Base-by-base conservation (phyloP, 768 basidiomycete species). In the Lentinus tigrinus region DNA sequence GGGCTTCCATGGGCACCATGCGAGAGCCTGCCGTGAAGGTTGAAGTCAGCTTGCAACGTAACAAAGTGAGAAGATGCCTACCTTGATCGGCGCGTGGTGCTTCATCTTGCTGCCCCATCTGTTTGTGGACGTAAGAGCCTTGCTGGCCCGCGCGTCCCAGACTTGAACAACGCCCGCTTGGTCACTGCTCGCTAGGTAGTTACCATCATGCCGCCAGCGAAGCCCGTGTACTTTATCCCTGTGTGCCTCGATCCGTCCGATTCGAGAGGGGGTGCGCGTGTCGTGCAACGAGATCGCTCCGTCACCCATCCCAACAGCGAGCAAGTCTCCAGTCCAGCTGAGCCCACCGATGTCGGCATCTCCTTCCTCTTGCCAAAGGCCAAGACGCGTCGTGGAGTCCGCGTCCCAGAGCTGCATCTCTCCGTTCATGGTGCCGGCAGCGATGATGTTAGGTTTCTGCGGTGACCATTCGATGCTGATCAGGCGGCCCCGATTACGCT, bases 1-100 rank as follows among this genome's bases (percentile, higher is more conserved):
- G 4, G 77, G 75, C 63, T 88, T 84, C 88, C 88, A 89, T 0
- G 88, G 87, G 63, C 85, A 85, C 88, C 88, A 89, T 0, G 86
- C 82, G 47, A 89, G 73, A 1, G 88, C 88, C 87, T 89, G 49
- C 49, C 42, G 0, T 7, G 11, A 17, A 6, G 3, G 34, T 47
- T 31, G 31, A 5, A 55, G 34, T 34, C 39, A 19, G 50, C 36
- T 6, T 40, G 38, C 43, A 21, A 16, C 3, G 1, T 1, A 19
- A n/a, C 24, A 8, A 31, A 14, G 24, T 51, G 24, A 6, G 34
- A 40, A 21, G 24, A 14, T 36, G 51, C 62, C 46, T 34, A 79
- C 78, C 73, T 80, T 80, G 34, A 80, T 75, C 0, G 78, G 72
- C 16, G 77, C 78, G 0, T 66, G 66, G 52, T 79, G 78, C 63